Conservation (phyloP, 257 asterid genomes). For the Phtheirospermum japonicum region DNA sequence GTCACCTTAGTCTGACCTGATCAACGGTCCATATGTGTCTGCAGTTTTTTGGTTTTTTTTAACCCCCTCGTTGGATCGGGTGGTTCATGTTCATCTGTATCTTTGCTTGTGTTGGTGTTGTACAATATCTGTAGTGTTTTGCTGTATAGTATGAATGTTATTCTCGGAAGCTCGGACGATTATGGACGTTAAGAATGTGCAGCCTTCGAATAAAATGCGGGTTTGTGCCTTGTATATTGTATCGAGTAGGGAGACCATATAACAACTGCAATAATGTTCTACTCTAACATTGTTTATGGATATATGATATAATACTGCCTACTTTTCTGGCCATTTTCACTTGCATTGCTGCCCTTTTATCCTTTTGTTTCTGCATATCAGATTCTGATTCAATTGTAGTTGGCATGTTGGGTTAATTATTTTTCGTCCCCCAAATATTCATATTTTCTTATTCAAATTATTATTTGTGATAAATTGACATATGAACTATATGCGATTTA, state of each 20-base stretch:
- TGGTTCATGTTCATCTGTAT: conserved; percentile 23
- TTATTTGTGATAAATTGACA: no score
- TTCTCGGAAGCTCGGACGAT: conserved; percentile 23
- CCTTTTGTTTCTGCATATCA: no score
- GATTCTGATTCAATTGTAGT: no score
- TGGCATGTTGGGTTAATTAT: no score
- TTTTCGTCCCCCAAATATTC: no score
- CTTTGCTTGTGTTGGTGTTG: conserved; percentile 25
- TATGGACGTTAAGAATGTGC: conserved; percentile 24
- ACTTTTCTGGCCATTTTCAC: neutral
- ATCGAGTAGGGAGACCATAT: conserved; percentile 25
- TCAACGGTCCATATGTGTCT: conserved; percentile 14
- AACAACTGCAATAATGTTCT: conserved; percentile 22
- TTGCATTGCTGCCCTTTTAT: no score
- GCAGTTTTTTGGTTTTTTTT: neutral
- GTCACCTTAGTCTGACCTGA: neutral
- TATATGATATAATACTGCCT: neutral
- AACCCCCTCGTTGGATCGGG: conserved; percentile 6
- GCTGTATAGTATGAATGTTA: conserved; percentile 31
- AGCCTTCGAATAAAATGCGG: conserved; percentile 30
- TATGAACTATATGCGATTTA: no score
- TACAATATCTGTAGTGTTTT: conserved; percentile 26
- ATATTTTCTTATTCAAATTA: no score
- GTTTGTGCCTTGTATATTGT: conserved; percentile 25
- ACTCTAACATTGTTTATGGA: neutral